Conservation (phyloP, 1,284 basidiomycete genomes). For the Trichosporon ovoides region DNA sequence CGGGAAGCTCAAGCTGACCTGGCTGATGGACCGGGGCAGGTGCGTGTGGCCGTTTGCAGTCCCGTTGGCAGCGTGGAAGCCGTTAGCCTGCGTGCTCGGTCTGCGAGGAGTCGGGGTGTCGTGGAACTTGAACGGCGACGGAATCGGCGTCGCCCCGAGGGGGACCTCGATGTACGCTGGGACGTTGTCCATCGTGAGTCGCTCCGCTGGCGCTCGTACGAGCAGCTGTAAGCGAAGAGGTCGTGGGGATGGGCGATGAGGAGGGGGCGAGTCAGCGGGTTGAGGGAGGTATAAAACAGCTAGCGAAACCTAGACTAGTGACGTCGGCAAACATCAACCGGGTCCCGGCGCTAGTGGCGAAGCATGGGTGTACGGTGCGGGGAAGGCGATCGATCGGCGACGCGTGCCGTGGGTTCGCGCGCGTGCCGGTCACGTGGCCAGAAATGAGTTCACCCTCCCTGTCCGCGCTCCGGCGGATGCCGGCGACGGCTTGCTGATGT, state of each 20-base stretch:
- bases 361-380: too few species aligned
- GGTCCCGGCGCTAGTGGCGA: neutral
- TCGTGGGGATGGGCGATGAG: neutral
- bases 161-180: slow-evolving; percentile 8
- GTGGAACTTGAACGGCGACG: slow-evolving; percentile 1
- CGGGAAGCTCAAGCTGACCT: neutral
- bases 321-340: slow-evolving; percentile 2
- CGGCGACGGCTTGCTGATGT: too few species aligned
- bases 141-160: slow-evolving; percentile 1
- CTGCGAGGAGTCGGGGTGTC: neutral
- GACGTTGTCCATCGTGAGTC: neutral
- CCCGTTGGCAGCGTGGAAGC: neutral
- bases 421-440: neutral
- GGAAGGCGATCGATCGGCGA: slow-evolving; percentile 1
- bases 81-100: neutral
- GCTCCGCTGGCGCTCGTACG: neutral
- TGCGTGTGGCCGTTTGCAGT: neutral
- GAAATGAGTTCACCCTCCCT: too few species aligned
- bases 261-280: neutral
- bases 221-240: neutral
- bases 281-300: neutral
- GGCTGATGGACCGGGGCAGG: neutral
- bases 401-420: neutral
- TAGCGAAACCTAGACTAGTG: neutral
- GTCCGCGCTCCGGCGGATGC: too few species aligned